Evolutionary conservation across 306 rosid genomes (phyloP).

Genomic region (Carpinus viminea): DNA sequence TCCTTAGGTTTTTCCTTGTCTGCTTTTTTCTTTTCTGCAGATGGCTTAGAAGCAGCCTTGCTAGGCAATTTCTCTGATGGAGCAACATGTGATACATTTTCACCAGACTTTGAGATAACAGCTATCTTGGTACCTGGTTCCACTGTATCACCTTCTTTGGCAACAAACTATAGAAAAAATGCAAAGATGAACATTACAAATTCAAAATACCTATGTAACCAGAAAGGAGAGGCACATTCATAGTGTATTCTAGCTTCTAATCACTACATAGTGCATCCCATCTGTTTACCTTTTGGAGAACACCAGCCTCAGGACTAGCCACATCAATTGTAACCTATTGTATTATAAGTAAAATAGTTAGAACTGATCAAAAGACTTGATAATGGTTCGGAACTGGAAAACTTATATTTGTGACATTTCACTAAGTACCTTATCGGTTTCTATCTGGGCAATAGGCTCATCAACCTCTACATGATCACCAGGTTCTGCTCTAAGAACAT

Average conservation of each 20-base stretch:
- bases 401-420: neutral
- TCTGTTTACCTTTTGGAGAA: constrained; percentile 45
- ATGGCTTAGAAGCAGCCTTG: constrained; percentile 37
- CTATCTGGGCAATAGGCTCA: constrained; percentile 66
- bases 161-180: constrained; percentile 39
- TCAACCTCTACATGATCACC: constrained; percentile 59
- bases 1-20: constrained; percentile 37
- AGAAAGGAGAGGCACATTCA: neutral
- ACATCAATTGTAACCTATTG: constrained; percentile 69
- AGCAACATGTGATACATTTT: constrained; percentile 42
- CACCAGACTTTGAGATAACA: constrained; percentile 56
- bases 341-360: constrained; percentile 7
- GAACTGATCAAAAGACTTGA: neutral
- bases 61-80: constrained; percentile 34
- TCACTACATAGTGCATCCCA: neutral
- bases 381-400: neutral
- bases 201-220: neutral
- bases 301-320: constrained; percentile 57
- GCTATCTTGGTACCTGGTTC: constrained; percentile 67
- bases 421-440: constrained; percentile 55
- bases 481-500: constrained; percentile 46
- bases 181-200: neutral
- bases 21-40: constrained; percentile 36
- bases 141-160: constrained; percentile 61
- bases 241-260: constrained; percentile 4